These are phyloP conservation scores for Hansenula sp. DNA, from an alignment of 1,139 yeast genomes.

Conservation along the genomic window DNA sequence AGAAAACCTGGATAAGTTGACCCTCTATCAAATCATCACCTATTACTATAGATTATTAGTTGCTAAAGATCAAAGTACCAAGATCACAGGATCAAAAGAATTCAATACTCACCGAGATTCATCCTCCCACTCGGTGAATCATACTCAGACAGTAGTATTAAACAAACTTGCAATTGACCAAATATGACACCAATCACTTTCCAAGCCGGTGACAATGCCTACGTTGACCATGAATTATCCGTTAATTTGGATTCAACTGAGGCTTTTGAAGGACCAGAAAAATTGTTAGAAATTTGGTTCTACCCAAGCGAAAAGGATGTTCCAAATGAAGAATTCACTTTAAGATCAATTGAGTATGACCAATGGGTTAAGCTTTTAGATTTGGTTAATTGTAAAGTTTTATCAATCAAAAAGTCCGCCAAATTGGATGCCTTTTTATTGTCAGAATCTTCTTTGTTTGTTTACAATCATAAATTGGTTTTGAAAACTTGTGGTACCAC, in stretches of 20 bases:
- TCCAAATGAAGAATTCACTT: constrained; percentile 35
- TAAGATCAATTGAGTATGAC: constrained; percentile 62
- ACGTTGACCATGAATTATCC: constrained; percentile 75
- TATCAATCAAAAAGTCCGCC: constrained; percentile 69
- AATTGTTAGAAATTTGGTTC: constrained; percentile 88
- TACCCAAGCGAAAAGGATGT: constrained; percentile 42
- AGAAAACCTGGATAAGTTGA: constrained; percentile 5
- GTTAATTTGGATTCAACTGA: constrained; percentile 78
- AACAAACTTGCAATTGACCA: neutral
- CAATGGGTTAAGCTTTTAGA: constrained; percentile 75
- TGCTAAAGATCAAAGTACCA: neutral
- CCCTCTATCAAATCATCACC: neutral
- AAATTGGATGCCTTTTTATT: constrained; percentile 80
- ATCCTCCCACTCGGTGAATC: constrained; percentile 17
- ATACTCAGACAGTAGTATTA: neutral
- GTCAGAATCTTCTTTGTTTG: constrained; percentile 88
- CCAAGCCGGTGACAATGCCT: constrained; percentile 33
- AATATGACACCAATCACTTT: constrained; percentile 22
- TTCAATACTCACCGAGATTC: constrained; percentile 10
- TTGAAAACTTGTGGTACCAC: constrained; percentile 97
- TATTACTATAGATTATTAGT: neutral
- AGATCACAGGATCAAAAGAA: neutral
- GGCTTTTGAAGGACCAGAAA: constrained; percentile 98
- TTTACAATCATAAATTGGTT: constrained; percentile 79
- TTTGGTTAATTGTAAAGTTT: constrained; percentile 81